These are phyloP conservation scores for Colletotrichum orbiculare DNA, from an alignment of 2,329 filamentous ascomycete genomes.

Conservation along the genomic window DNA sequence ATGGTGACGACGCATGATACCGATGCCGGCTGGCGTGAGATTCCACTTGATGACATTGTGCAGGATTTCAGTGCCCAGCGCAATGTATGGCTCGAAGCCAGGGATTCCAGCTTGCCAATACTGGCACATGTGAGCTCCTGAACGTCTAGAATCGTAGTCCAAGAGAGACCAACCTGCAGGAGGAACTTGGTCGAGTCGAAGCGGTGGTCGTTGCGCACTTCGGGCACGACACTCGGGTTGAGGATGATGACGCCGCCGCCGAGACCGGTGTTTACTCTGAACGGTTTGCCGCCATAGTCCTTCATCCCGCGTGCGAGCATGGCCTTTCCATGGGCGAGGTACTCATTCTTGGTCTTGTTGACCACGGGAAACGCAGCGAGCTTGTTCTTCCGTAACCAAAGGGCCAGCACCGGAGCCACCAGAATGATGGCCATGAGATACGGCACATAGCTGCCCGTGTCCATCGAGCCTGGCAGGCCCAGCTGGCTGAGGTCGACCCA, in stretches of 20 bases:
- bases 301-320: slow-evolving; percentile 11
- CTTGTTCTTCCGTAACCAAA: slow-evolving; percentile 6
- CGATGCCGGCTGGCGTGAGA: slow-evolving; percentile 16
- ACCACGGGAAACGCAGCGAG: slow-evolving; percentile 12
- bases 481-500: slow-evolving; percentile 15
- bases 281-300: slow-evolving; percentile 9
- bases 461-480: slow-evolving; percentile 1
- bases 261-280: slow-evolving; percentile 24
- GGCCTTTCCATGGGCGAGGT: slow-evolving; percentile 3
- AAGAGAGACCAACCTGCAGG: neutral
- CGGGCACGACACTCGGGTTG: neutral
- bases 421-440: slow-evolving; percentile 17
- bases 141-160: neutral
- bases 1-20: neutral
- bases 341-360: slow-evolving; percentile 24
- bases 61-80: slow-evolving; percentile 19
- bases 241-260: slow-evolving; percentile 21
- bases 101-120: slow-evolving; percentile 30
- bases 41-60: slow-evolving; percentile 34
- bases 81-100: slow-evolving; percentile 21
- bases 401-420: neutral
- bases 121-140: neutral
- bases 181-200: slow-evolving; percentile 27
- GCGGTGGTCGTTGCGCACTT: slow-evolving; percentile 19
- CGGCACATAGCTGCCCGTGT: neutral